Base-by-base conservation (phyloP, 2,329 filamentous ascomycete genomes). In the Colletotrichum sublineola region DNA sequence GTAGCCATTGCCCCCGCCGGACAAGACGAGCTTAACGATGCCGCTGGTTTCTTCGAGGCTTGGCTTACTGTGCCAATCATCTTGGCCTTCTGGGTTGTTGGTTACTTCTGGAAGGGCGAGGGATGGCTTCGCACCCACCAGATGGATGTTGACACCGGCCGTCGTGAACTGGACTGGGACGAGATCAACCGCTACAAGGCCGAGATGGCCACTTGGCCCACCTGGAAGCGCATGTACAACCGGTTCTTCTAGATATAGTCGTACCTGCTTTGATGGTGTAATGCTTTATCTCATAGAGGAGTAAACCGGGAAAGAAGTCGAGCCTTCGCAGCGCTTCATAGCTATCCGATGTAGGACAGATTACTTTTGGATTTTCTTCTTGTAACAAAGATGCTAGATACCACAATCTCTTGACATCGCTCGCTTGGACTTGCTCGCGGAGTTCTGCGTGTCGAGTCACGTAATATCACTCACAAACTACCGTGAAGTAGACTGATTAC, bases 1-100 rank as follows among this genome's bases (percentile, higher is more conserved):
- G 82, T 83, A 3, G 85, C 86, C 4, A 79, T 88, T 0, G 78
- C 73, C 14, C 73, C 71, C 76, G 77, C 55, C 75, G 80, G 8
- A 66, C 78, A 29, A 70, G 46, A 12, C 48, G 57, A 63, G 31
- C 61, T 74, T 5, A 73, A 73, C 18, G 42, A 36, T 12, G 74
- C 63, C 14, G 65, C 36, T 9, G 74, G 74, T 4, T 75, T 75
- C 68, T 75, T 75, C 29, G 69, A 75, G 58, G 70, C 65, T 12
- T 73, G 69, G 48, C 68, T 75, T 0, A 71, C 74, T 20, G 62
- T 75, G 7, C 74, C 74, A 3, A 63, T 75, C 24, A 71, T 75
- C 8, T 15, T 75, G 4, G 7, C 61, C 7, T 75, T 75, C 56
- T 75, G 72, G 72, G n/a, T 69, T 24, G 62, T 65, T 33, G 74